Percentiles rank a stretch among this genome's conserved stretches.
These are phyloP conservation scores for Penicillium salamii DNA, from an alignment of 495 filamentous ascomycete genomes.

Conservation along the genomic window DNA sequence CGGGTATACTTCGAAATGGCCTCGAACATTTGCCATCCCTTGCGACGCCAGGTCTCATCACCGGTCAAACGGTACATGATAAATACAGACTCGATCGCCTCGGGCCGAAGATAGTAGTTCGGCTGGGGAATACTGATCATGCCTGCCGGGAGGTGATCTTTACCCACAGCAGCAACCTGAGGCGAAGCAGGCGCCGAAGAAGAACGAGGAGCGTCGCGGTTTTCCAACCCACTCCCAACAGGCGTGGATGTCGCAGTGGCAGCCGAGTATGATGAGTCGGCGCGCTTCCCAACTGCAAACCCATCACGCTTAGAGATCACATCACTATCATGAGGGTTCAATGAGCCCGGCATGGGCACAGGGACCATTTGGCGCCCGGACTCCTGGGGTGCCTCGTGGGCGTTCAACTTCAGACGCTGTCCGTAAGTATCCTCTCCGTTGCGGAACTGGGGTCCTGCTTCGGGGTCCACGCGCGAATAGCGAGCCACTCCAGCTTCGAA, in stretches of 20 bases:
- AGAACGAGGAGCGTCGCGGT: conserved; percentile 20
- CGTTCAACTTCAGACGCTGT: conserved; percentile 23
- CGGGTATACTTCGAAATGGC: conserved; percentile 64
- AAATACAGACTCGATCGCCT: conserved; percentile 93
- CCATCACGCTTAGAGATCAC: conserved; percentile 17
- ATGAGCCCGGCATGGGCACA: conserved; percentile 26
- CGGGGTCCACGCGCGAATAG: conserved; percentile 43
- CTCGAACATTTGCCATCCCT: conserved; percentile 89
- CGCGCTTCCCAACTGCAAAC: conserved; percentile 4
- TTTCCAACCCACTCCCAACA: conserved; percentile 1
- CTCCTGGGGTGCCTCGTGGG: conserved; percentile 4
- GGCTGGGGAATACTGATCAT: conserved; percentile 55
- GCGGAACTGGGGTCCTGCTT: conserved; percentile 29
- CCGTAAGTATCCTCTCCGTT: conserved; percentile 25
- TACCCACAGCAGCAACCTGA: conserved; percentile 15
- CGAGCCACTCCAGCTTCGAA: conserved; percentile 47
- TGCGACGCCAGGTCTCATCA: conserved; percentile 73
- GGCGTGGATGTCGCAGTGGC: neutral
- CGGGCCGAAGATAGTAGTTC: conserved; percentile 82
- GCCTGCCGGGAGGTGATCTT: conserved; percentile 65
- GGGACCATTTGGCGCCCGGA: conserved; percentile 11
- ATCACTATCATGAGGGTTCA: conserved; percentile 24
- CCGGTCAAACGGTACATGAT: conserved; percentile 94
- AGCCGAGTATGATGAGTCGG: neutral
- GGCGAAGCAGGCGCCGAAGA: conserved; percentile 11